phyloP scores from a whole-genome alignment of 352 stramenopile species.

The Phytopythium vexans region DNA sequence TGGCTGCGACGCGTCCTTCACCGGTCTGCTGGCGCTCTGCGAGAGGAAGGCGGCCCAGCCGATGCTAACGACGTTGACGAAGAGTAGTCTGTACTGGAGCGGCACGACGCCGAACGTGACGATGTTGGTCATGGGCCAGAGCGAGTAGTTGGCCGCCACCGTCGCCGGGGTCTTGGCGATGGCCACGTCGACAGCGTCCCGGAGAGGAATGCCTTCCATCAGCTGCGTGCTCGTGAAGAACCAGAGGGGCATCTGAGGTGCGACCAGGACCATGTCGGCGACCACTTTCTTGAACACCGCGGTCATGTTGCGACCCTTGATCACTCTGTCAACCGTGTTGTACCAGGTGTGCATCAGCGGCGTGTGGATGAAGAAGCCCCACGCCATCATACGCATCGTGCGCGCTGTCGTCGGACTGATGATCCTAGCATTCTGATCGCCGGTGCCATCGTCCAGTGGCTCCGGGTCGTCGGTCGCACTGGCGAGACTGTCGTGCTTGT shows the following conservation, averaged over 20 bases:
- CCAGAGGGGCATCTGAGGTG: conserved; percentile 21
- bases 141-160: conserved; percentile 24
- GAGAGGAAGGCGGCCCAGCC: conserved; percentile 35
- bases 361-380: conserved; percentile 81
- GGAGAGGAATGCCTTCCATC: conserved; percentile 20
- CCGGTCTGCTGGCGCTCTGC: conserved; percentile 18
- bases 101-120: conserved; percentile 28
- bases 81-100: conserved; percentile 26
- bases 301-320: conserved; percentile 9
- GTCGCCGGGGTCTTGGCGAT: conserved; percentile 22
- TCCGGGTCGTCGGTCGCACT: background rate
- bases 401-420: conserved; percentile 4
- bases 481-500: background rate
- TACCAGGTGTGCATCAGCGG: conserved; percentile 90
- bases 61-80: conserved; percentile 27
- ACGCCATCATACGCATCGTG: conserved; percentile 74
- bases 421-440: background rate
- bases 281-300: conserved; percentile 30
- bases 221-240: conserved; percentile 29
- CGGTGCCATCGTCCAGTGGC: too few relatives aligned
- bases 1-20: conserved; percentile 1
- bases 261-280: conserved; percentile 29
- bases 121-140: conserved; percentile 34
- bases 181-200: conserved; percentile 16
- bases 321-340: conserved; percentile 61